These are phyloP conservation scores for Flueggea neowawraea DNA, from an alignment of 441 rosid species.

Conservation along the genomic window DNA sequence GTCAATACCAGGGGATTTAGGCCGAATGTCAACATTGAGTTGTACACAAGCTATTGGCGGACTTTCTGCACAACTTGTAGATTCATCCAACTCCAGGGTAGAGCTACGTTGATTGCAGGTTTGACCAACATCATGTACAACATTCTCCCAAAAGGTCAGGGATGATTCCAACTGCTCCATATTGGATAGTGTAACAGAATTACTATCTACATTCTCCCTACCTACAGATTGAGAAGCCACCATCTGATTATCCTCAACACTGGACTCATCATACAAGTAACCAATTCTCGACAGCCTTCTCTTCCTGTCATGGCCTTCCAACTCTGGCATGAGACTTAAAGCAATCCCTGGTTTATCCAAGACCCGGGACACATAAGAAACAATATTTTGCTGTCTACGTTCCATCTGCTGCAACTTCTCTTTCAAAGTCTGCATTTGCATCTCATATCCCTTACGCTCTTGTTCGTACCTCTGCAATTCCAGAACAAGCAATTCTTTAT, in stretches of 20 bases:
- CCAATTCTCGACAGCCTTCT: slow-evolving; percentile 66
- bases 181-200: slow-evolving; percentile 31
- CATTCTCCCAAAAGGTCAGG: slow-evolving; percentile 67
- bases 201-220: slow-evolving; percentile 28
- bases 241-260: slow-evolving; percentile 37
- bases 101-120: slow-evolving; percentile 25
- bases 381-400: slow-evolving; percentile 48
- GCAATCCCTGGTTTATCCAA: slow-evolving; percentile 70
- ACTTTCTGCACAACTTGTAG: slow-evolving; percentile 73
- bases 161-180: slow-evolving; percentile 63
- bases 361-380: slow-evolving; percentile 43
- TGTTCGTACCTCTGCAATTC: slow-evolving; percentile 59
- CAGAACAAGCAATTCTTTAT: slow-evolving; percentile 46
- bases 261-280: slow-evolving; percentile 35
- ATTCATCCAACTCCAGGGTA: slow-evolving; percentile 62
- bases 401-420: slow-evolving; percentile 62
- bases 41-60: slow-evolving; percentile 52
- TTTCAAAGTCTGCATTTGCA: slow-evolving; percentile 55
- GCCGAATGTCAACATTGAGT: slow-evolving; percentile 39
- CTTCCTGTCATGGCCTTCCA: slow-evolving; percentile 60
- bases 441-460: slow-evolving; percentile 49
- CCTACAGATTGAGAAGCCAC: slow-evolving; percentile 24
- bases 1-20: slow-evolving; percentile 64
- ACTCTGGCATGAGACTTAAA: slow-evolving; percentile 45
- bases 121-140: slow-evolving; percentile 34